Base-by-base conservation (phyloP, 768 basidiomycete genomes). In the Phlebiopsis gigantea region DNA sequence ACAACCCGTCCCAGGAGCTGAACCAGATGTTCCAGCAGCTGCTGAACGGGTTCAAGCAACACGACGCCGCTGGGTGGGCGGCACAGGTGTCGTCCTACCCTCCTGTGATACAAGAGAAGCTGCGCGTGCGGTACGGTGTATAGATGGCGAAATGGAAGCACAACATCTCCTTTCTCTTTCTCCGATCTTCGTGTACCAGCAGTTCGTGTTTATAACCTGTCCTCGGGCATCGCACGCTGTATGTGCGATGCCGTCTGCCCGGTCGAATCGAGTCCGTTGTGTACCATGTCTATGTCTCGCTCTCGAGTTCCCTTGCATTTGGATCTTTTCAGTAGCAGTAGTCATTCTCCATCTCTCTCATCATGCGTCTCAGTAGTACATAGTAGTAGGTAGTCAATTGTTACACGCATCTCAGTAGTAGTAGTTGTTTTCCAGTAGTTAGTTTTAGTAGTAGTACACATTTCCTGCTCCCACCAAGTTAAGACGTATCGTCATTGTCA, bases 21-120 rank as follows among this genome's bases (percentile, higher is more conserved):
- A 93, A 97, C 69, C 77, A 77, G 47, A 98, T 97, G 93, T 99
- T 99, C 83, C 82, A 85, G 68, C 83, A 88, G 72, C 80, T 99
- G 48, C 75, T 99, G 54, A 81, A 79, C 58, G 93, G 92, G 14
- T 95, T 98, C 81, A 93, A 93, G 76, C 81, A 84, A 64, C 90
- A 94, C 69, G 85, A 93, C 61, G 83, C 87, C 41, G 78, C 83
- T 30, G 88, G 87, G 12, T 99, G 97, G 97, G 80, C 83, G 26
- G 82, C 84, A 4, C 90, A 93, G 68, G 83, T 93, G 45, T 71
- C 85, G 5, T 77, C 80, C 6, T 94, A 97, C 77, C 97, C 96
- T 29, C 88, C 88, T 21, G 82, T 81, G 17, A 94, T 98, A 62
- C 89, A 90, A 71, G 86, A 94, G 66, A 86, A 94, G 51, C 78